These are phyloP conservation scores for Pelargonium exstipulatum DNA, from an alignment of 441 rosid genomes.

Conservation along the genomic window DNA sequence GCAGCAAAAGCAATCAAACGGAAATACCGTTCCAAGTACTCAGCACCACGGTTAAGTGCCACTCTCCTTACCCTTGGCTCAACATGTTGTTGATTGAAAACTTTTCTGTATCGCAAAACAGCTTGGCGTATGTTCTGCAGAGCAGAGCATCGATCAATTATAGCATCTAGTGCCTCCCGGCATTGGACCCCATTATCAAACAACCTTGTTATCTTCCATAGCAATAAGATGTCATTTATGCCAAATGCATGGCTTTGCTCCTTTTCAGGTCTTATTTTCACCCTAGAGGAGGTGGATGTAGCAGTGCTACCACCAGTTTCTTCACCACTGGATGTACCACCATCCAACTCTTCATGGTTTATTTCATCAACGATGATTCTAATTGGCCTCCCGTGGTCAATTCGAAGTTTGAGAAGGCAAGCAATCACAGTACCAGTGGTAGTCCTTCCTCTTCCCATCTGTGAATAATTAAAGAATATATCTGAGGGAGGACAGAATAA, in stretches of 20 bases:
- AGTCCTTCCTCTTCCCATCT: constrained; percentile 99
- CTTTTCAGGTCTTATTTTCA: constrained; percentile 35
- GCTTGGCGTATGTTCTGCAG: constrained; percentile 94
- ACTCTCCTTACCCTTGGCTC: constrained; percentile 91
- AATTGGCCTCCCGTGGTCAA: constrained; percentile 83
- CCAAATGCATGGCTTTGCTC: constrained; percentile 72
- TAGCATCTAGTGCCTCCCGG: constrained; percentile 90
- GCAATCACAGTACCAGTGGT: constrained; percentile 99
- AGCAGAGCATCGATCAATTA: constrained; percentile 94
- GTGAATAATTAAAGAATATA: constrained; percentile 26
- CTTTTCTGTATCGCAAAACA: constrained; percentile 78
- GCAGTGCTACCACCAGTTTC: constrained; percentile 55
- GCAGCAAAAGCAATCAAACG: constrained; percentile 96
- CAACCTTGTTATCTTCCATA: constrained; percentile 92
- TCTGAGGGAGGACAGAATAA: constrained; percentile 15
- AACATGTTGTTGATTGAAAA: constrained; percentile 85
- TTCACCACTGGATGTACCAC: constrained; percentile 92
- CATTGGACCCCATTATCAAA: constrained; percentile 91
- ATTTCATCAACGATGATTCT: constrained; percentile 51
- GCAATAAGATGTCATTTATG: constrained; percentile 77
- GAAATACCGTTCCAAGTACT: constrained; percentile 88
- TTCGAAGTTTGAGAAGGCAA: constrained; percentile 89
- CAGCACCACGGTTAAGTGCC: constrained; percentile 94
- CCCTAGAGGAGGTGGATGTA: constrained; percentile 30
- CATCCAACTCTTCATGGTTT: constrained; percentile 62